Conservation (phyloP, 2,329 filamentous ascomycete species). For the Rasamsonia emersonii region DNA sequence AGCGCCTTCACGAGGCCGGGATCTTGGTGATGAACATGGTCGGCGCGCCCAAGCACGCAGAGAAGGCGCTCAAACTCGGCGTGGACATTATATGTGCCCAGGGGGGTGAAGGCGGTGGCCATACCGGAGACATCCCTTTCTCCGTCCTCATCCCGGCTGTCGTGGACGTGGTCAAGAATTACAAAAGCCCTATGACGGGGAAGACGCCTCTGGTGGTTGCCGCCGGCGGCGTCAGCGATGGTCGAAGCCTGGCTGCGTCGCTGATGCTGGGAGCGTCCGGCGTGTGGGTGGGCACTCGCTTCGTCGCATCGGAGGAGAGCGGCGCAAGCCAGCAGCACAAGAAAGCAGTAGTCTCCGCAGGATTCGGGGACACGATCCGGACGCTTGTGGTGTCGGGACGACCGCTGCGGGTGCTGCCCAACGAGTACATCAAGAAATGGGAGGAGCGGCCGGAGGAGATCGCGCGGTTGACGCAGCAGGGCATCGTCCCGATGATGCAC, state of each 20-base stretch:
- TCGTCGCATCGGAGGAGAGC: slow-evolving; percentile 76
- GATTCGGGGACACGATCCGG: slow-evolving; percentile 68
- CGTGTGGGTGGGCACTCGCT: slow-evolving; percentile 91
- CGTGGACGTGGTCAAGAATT: slow-evolving; percentile 69
- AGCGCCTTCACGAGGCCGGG: slow-evolving; percentile 66
- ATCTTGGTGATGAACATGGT: slow-evolving; percentile 97
- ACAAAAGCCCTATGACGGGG: slow-evolving; percentile 63
- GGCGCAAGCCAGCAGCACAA: slow-evolving; percentile 77
- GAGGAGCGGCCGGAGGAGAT: slow-evolving; percentile 68
- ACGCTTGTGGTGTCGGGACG: slow-evolving; percentile 77
- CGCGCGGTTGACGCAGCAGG: slow-evolving; percentile 62
- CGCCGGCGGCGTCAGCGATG: slow-evolving; percentile 79
- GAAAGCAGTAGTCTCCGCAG: slow-evolving; percentile 68
- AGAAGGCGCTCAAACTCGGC: slow-evolving; percentile 76
- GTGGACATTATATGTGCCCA: slow-evolving; percentile 90
- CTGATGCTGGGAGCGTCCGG: slow-evolving; percentile 82
- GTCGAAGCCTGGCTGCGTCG: slow-evolving; percentile 67
- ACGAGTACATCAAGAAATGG: slow-evolving; percentile 78
- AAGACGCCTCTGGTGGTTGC: slow-evolving; percentile 71
- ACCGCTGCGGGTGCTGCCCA: slow-evolving; percentile 70
- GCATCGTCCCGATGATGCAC: slow-evolving; percentile 70
- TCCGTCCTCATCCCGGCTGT: slow-evolving; percentile 82
- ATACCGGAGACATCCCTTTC: slow-evolving; percentile 80
- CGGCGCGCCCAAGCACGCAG: slow-evolving; percentile 80
- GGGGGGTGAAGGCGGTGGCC: slow-evolving; percentile 86